Percentiles rank a stretch among this genome's conserved stretches.
These are phyloP conservation scores for Talaromyces atroroseus DNA, from an alignment of 2,329 filamentous ascomycete genomes.

Conservation along the genomic window DNA sequence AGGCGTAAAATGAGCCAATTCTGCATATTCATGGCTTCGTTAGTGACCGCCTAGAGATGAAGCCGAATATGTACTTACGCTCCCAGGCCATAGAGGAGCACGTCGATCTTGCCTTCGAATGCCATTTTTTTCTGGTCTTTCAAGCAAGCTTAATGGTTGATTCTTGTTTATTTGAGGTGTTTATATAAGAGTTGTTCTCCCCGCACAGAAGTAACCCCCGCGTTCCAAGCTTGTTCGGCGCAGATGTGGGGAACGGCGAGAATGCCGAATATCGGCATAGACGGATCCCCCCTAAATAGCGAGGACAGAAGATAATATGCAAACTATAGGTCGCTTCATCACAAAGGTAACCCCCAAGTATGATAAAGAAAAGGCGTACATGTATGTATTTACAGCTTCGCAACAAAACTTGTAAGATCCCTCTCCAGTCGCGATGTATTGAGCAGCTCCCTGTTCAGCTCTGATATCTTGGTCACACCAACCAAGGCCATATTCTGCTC, in stretches of 20 bases:
- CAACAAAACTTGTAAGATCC: constrained; percentile 23
- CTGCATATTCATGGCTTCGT: constrained; percentile 24
- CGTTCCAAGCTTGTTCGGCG: background rate
- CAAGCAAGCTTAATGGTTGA: background rate
- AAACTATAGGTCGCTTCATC: no score
- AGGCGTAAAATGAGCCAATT: constrained; percentile 56
- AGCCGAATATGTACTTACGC: constrained; percentile 38
- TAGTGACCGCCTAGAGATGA: background rate
- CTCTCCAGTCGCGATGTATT: constrained; percentile 29
- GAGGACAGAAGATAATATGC: no score
- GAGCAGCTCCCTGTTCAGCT: constrained; percentile 26
- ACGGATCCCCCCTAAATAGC: no score
- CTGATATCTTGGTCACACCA: constrained; percentile 23
- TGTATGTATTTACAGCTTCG: constrained; percentile 1
- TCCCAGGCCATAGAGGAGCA: constrained; percentile 51
- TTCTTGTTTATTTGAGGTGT: background rate
- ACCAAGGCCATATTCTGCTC: constrained; percentile 32
- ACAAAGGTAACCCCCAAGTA: no score
- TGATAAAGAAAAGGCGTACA: background rate
- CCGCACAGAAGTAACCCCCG: background rate
- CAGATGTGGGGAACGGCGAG: background rate
- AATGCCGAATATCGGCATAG: constrained; percentile 3
- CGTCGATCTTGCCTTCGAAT: constrained; percentile 28
- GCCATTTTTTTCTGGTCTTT: constrained; percentile 3
- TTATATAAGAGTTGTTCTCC: background rate